phyloP scores from a whole-genome alignment of 495 filamentous ascomycete species.

The Hypoxylon perforatum region DNA sequence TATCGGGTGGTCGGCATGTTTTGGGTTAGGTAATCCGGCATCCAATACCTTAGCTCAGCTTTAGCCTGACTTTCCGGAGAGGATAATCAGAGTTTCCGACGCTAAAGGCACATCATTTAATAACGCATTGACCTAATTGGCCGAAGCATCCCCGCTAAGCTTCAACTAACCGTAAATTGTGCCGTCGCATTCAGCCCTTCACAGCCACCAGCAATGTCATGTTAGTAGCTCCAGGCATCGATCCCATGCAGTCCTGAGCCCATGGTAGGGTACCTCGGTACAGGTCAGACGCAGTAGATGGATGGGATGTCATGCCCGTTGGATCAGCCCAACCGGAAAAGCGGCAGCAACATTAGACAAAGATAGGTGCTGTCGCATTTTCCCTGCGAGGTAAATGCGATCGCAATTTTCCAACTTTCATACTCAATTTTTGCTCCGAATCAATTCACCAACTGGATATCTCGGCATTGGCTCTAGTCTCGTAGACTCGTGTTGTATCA shows the following conservation, averaged over 20 bases:
- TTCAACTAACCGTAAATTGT: constrained; percentile 24
- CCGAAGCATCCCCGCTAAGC: constrained; percentile 1
- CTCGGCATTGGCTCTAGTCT: background rate
- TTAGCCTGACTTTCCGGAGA: constrained; percentile 3
- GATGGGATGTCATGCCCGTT: too few relatives aligned
- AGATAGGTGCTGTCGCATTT: constrained; percentile 9
- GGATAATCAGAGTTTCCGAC: constrained; percentile 16
- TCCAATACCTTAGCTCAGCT: too few relatives aligned
- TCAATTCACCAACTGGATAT: background rate
- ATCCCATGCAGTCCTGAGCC: too few relatives aligned
- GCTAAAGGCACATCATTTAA: constrained; percentile 4
- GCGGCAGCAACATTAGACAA: constrained; percentile 12
- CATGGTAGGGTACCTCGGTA: background rate
- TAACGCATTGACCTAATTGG: constrained; percentile 13
- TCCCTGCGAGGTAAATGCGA: background rate
- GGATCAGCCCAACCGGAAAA: constrained; percentile 35
- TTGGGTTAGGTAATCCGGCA: too few relatives aligned
- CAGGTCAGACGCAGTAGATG: background rate
- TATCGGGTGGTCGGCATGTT: constrained; percentile 17
- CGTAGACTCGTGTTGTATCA: background rate
- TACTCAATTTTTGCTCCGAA: constrained; percentile 2
- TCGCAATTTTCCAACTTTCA: background rate
- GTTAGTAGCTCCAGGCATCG: too few relatives aligned
- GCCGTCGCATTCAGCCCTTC: constrained; percentile 21
- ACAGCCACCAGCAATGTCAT: too few relatives aligned